Evolutionary conservation across 495 filamentous ascomycete species (phyloP), one percentile per base, ranked within the genome.

Genomic region (Penicillium herquei): DNA sequence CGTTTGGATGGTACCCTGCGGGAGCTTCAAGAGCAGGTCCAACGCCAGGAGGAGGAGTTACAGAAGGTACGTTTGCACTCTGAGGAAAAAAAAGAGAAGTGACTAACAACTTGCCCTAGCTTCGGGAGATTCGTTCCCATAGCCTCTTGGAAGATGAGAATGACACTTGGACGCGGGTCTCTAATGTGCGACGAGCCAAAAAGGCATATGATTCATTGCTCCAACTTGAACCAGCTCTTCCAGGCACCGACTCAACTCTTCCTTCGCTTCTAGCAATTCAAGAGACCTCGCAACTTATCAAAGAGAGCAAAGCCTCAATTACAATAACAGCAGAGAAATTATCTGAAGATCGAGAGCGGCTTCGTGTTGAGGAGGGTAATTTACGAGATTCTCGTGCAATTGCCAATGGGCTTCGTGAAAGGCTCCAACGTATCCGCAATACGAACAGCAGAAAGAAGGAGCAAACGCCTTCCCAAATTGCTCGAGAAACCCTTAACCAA

Each of bases 191-290:
- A 39, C 60, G 72, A 52, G 80, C 89, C 64, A 85, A 82, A 57
- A 74, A 77, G 49, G 85, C 85, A 7, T 92, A 90, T 63, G 78
- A 83, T 34, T 76, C 79, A 26, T 68, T 88, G 16, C 75, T 84
- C 12, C 76, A 82, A 26, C 70, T 76, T 16, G 80, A 86, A 39
- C 84, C 85, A 16, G 80, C 81, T 50, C 73, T 92, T 17, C 89
- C 90, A 21, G 71, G 74, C 10, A 71, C 83, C 7, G 82, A 81
- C 14, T 92, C 90, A 16, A 77, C 84, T 21, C 68, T 95, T 8
- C 88, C 89, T 6, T 81, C 85, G 18, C 76, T 95, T 0, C 67
- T 95, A 7, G 89, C 89, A 2, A 68, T 89, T 30, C 81, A 86
- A 33, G 84, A 81, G 52, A 86, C 83, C 1, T 74, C 84, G 33